Evolutionary conservation across 805 yeast species (phyloP).

Genomic region (Jamesozyma spencerorum): DNA sequence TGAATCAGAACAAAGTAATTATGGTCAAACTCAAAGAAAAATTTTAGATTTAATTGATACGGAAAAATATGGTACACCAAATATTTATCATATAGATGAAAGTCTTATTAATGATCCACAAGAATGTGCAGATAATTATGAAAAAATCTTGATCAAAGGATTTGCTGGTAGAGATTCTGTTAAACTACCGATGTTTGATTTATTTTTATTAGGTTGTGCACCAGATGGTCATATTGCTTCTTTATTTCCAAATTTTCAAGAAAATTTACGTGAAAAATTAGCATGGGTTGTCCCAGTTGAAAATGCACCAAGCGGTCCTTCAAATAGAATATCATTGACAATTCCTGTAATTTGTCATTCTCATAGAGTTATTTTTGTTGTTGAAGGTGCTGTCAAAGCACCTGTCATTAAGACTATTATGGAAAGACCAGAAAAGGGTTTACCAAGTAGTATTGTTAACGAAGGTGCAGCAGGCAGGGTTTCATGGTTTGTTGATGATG

Average conservation of each 20-base stretch:
- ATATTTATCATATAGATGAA: conserved; percentile 77
- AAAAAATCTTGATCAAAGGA: conserved; percentile 72
- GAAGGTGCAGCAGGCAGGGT: conserved; percentile 96
- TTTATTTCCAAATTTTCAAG: conserved; percentile 82
- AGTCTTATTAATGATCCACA: conserved; percentile 65
- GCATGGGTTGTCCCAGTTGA: conserved; percentile 95
- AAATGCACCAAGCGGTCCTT: conserved; percentile 85
- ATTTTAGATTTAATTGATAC: conserved; percentile 52
- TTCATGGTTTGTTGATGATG: conserved; percentile 95
- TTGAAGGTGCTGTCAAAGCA: conserved; percentile 92
- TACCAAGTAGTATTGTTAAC: conserved; percentile 87
- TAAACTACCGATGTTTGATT: conserved; percentile 88
- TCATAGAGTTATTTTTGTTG: conserved; percentile 85
- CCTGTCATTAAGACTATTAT: conserved; percentile 82
- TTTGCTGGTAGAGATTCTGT: conserved; percentile 96
- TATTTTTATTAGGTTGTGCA: conserved; percentile 89
- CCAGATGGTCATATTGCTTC: conserved; percentile 98
- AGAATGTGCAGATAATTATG: conserved; percentile 91
- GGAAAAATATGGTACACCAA: conserved; percentile 42
- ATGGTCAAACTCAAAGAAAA: conserved; percentile 78
- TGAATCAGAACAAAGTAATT: conserved; percentile 72
- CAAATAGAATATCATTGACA: conserved; percentile 77
- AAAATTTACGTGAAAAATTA: conserved; percentile 73
- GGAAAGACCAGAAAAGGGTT: conserved; percentile 95
- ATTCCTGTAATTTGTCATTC: conserved; percentile 94